Evolutionary conservation across 495 filamentous ascomycete genomes (phyloP).

Genomic region (Clohesyomyces aquaticus): DNA sequence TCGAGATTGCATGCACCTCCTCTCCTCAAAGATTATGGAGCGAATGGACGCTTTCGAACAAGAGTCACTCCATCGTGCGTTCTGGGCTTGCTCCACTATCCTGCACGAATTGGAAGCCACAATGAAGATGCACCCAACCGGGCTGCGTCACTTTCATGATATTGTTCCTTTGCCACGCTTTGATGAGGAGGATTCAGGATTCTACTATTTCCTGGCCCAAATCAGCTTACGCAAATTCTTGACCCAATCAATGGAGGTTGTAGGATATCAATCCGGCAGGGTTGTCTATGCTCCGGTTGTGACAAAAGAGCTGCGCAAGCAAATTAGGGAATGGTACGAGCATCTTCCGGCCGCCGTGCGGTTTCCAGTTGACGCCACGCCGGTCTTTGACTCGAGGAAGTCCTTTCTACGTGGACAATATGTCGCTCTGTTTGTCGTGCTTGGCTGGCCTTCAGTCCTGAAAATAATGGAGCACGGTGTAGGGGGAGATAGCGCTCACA

Average conservation of each 20-base stretch:
- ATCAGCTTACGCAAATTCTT: slow-evolving; percentile 34
- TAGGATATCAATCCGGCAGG: slow-evolving; percentile 31
- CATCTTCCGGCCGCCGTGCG: slow-evolving; percentile 23
- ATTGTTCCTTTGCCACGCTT: slow-evolving; percentile 31
- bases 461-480: slow-evolving; percentile 31
- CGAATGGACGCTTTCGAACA: slow-evolving; percentile 18
- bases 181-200: slow-evolving; percentile 34
- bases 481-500: background rate
- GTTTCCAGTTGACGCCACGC: slow-evolving; percentile 31
- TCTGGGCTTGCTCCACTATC: slow-evolving; percentile 33
- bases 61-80: slow-evolving; percentile 31
- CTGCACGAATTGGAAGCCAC: slow-evolving; percentile 36
- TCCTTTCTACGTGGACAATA: slow-evolving; percentile 32
- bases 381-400: slow-evolving; percentile 33
- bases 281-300: slow-evolving; percentile 36
- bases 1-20: slow-evolving; percentile 33
- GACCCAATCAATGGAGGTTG: slow-evolving; percentile 31
- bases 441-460: slow-evolving; percentile 35
- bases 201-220: slow-evolving; percentile 36
- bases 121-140: slow-evolving; percentile 36
- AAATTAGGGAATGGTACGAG: slow-evolving; percentile 36
- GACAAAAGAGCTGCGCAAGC: slow-evolving; percentile 33
- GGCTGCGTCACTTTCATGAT: slow-evolving; percentile 36
- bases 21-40: slow-evolving; percentile 18
- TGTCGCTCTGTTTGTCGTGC: slow-evolving; percentile 30